These are phyloP conservation scores for Hepatocystis sp. DNA, from an alignment of 169 alveolate genomes.

Conservation along the genomic window DNA sequence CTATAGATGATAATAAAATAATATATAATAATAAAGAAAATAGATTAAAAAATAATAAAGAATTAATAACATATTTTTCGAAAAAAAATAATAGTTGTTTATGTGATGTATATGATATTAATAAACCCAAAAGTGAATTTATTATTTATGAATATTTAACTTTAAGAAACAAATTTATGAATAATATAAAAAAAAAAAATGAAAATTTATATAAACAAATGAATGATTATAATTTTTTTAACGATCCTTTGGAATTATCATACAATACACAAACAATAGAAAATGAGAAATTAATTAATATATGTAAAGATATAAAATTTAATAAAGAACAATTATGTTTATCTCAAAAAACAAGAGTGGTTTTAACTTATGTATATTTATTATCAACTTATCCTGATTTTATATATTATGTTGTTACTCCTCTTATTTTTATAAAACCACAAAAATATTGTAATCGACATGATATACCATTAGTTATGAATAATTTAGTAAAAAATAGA, in stretches of 20 bases:
- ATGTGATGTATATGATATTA: conserved; percentile 38
- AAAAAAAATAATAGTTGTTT: conserved; percentile 21
- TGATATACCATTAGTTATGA: conserved; percentile 67
- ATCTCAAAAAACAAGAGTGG: conserved; percentile 58
- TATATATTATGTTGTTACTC: conserved; percentile 58
- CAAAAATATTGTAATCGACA: conserved; percentile 52
- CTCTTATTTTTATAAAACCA: conserved; percentile 63
- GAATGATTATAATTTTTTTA: conserved; percentile 70
- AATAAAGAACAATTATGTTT: conserved; percentile 40
- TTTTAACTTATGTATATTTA: conserved; percentile 55
- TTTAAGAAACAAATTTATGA: conserved; percentile 33
- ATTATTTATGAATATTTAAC: conserved; percentile 61
- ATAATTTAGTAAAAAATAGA: conserved; percentile 68
- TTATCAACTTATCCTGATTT: conserved; percentile 53
- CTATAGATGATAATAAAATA: no score
- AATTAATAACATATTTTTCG: conserved; percentile 29
- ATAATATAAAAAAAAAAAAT: conserved; percentile 32
- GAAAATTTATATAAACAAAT: conserved; percentile 32
- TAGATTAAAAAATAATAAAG: conserved; percentile 15
- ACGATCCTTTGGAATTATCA: conserved; percentile 74
- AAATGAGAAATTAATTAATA: conserved; percentile 42
- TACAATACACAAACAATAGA: conserved; percentile 35
- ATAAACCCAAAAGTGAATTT: conserved; percentile 54
- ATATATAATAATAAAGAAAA: no score
- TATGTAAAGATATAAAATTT: conserved; percentile 64